These are phyloP conservation scores for Daldinia childiae DNA, from an alignment of 495 filamentous ascomycete species.

Conservation along the genomic window DNA sequence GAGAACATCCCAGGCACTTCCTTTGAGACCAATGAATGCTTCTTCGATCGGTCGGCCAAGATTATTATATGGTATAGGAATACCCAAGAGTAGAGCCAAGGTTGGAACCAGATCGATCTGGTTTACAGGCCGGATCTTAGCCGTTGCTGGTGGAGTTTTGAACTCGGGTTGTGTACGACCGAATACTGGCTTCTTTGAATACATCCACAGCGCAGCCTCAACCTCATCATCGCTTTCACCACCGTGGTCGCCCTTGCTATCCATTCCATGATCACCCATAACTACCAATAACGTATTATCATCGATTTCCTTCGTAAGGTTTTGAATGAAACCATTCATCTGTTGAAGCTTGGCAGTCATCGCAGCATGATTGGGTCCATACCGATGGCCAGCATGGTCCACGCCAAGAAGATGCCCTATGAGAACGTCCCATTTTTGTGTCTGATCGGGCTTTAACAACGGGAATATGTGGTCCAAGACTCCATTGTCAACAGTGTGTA, in stretches of 20 bases:
- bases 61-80: constrained; percentile 97
- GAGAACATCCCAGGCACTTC: constrained; percentile 77
- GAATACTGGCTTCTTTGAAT: constrained; percentile 84
- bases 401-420: constrained; percentile 95
- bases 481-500: constrained; percentile 96
- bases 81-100: constrained; percentile 81
- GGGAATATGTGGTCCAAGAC: constrained; percentile 94
- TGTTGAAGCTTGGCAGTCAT: constrained; percentile 91
- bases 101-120: constrained; percentile 98
- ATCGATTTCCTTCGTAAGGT: constrained; percentile 76
- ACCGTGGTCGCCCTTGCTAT: constrained; percentile 94
- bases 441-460: constrained; percentile 70
- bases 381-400: constrained; percentile 96
- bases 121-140: constrained; percentile 82
- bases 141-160: constrained; percentile 71
- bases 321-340: constrained; percentile 83
- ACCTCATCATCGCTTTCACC: constrained; percentile 96
- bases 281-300: constrained; percentile 89
- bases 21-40: constrained; percentile 78
- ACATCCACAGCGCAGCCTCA: constrained; percentile 97
- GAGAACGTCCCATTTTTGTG: constrained; percentile 84
- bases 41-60: constrained; percentile 95
- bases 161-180: constrained; percentile 74
- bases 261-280: constrained; percentile 99
- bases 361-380: constrained; percentile 90